Percentiles rank a stretch among this genome's conserved stretches.
These are phyloP conservation scores for Umbilicus rupestris DNA, from an alignment of 164 flowering plant species.

Conservation along the genomic window DNA sequence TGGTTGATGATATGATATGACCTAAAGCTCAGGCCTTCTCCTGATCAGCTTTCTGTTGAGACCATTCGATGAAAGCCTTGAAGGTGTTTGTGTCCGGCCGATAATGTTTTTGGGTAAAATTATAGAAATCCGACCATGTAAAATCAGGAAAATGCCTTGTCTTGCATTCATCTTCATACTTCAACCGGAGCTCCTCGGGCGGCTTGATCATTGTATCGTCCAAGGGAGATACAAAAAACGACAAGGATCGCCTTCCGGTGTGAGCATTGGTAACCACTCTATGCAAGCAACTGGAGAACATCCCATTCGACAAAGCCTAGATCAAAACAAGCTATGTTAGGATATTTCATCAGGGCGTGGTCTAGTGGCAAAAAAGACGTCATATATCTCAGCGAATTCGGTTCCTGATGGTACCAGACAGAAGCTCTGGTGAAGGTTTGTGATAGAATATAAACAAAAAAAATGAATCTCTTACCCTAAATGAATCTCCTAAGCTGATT, in stretches of 20 bases:
- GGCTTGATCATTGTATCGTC: background rate
- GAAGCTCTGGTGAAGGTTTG: too few species aligned
- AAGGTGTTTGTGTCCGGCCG: background rate
- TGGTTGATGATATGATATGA: too few species aligned
- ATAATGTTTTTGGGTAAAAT: background rate
- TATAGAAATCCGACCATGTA: background rate
- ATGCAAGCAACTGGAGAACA: background rate
- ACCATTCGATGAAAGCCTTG: conserved; percentile 6
- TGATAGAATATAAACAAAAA: too few species aligned
- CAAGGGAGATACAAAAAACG: background rate
- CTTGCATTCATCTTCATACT: background rate
- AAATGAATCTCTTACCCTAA: background rate
- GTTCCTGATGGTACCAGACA: too few species aligned
- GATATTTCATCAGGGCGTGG: too few species aligned
- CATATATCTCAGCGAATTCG: too few species aligned
- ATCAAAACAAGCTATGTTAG: background rate
- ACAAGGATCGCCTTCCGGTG: background rate
- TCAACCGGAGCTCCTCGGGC: background rate
- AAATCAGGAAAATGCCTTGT: conserved; percentile 4
- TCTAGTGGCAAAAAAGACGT: too few species aligned
- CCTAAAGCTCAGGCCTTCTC: background rate
- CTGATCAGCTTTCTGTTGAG: background rate
- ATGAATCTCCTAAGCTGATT: background rate
- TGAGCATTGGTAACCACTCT: background rate
- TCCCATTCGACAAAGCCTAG: background rate